A percentile compares a stretch with the other conserved stretches of the same genome.
Conservation (phyloP, 805 yeast genomes). For the Nakazawaea populi region DNA sequence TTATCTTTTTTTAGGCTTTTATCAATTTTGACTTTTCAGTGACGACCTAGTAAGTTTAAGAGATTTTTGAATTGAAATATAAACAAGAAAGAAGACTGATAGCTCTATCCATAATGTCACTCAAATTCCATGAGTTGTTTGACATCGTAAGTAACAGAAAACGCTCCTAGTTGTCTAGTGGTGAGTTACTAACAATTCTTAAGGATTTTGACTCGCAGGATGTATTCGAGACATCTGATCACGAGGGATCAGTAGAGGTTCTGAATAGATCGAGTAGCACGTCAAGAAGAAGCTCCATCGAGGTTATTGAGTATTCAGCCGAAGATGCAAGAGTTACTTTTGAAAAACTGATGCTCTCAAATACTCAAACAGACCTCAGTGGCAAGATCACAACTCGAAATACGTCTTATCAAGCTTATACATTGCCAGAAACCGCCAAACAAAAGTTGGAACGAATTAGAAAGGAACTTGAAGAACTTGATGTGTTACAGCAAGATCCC, state of each 20-base stretch:
- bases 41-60: not conserved
- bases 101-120: not conserved
- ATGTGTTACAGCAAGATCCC: not conserved
- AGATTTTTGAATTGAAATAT: not conserved
- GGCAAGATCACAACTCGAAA: conserved; percentile 1
- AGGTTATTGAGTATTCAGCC: not conserved
- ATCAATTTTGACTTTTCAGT: not conserved
- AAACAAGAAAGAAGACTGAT: not conserved
- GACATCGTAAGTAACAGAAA: not conserved
- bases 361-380: conserved; percentile 1
- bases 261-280: not conserved
- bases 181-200: not conserved
- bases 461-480: conserved; percentile 11
- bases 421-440: not conserved
- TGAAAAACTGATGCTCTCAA: conserved; percentile 7
- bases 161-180: too few species aligned
- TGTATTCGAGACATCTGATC: conserved; percentile 10
- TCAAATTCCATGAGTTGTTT: not conserved
- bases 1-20: not conserved
- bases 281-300: conserved; percentile 7
- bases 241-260: not conserved
- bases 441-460: conserved; percentile 11
- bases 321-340: conserved; percentile 1
- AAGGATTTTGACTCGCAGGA: conserved; percentile 6
- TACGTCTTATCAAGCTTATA: not conserved